These are phyloP conservation scores for Sherardia arvensis DNA, from an alignment of 257 asterid genomes.

Conservation along the genomic window DNA sequence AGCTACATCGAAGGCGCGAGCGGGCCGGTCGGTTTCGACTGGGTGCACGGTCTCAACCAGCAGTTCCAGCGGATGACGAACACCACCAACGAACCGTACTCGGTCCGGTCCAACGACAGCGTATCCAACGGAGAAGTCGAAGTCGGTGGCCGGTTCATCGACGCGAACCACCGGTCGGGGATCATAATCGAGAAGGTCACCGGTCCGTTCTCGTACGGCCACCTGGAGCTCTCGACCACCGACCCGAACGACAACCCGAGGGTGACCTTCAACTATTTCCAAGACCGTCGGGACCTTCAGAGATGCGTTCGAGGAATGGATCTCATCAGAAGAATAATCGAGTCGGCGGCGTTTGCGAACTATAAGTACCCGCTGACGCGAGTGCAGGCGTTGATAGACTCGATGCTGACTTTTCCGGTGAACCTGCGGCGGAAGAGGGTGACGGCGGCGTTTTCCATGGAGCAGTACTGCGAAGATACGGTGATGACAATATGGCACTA, in stretches of 20 bases:
- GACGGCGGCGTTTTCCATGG: slow-evolving; percentile 31
- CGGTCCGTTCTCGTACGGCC: slow-evolving; percentile 65
- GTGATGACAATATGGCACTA: slow-evolving; percentile 83
- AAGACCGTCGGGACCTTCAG: slow-evolving; percentile 54
- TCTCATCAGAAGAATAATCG: slow-evolving; percentile 31
- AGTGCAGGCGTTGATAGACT: slow-evolving; percentile 22
- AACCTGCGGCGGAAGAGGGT: slow-evolving; percentile 39
- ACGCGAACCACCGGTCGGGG: slow-evolving; percentile 23
- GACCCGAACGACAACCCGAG: slow-evolving; percentile 60
- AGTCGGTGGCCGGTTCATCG: not conserved
- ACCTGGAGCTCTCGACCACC: slow-evolving; percentile 39
- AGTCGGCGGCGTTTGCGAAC: slow-evolving; percentile 29
- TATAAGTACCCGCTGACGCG: slow-evolving; percentile 42
- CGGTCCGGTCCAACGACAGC: slow-evolving; percentile 14
- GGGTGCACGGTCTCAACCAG: slow-evolving; percentile 22
- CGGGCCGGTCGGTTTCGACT: slow-evolving; percentile 31
- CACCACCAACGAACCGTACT: slow-evolving; percentile 20
- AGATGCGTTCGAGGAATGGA: slow-evolving; percentile 61
- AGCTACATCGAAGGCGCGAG: slow-evolving; percentile 56
- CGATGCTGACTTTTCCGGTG: slow-evolving; percentile 30
- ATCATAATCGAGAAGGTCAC: slow-evolving; percentile 43
- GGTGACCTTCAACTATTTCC: slow-evolving; percentile 72
- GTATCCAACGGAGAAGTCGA: not conserved
- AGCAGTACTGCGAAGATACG: slow-evolving; percentile 60
- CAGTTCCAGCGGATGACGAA: slow-evolving; percentile 24